Evolutionary conservation across 1,284 basidiomycete species (phyloP).

Genomic region (Inonotus obliquus): DNA sequence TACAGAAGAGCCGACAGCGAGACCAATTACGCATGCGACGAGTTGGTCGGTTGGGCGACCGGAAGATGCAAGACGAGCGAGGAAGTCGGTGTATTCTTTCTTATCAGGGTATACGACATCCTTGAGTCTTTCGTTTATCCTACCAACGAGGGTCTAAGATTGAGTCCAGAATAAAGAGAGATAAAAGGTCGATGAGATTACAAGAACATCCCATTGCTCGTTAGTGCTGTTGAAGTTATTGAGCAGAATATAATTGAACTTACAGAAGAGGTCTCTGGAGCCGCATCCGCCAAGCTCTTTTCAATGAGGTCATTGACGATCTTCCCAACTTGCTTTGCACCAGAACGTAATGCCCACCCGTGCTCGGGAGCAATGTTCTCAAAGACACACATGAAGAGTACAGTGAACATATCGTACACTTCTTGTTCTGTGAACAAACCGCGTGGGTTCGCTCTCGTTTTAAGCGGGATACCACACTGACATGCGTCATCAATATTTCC

Average conservation of each 20-base stretch:
- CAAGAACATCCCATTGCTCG: constrained; percentile 28
- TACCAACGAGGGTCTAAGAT: constrained; percentile 22
- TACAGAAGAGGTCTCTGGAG: constrained; percentile 14
- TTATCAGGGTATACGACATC: constrained; percentile 30
- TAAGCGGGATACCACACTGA: constrained; percentile 31
- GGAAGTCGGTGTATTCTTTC: constrained; percentile 40
- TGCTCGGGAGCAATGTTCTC: constrained; percentile 14
- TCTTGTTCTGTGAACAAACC: constrained; percentile 30
- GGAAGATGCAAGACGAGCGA: constrained; percentile 37
- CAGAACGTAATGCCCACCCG: constrained; percentile 17
- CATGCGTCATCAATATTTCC: neutral
- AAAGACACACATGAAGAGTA: constrained; percentile 26
- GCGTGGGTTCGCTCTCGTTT: constrained; percentile 29
- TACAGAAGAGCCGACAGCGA: constrained; percentile 43
- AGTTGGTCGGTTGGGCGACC: constrained; percentile 39
- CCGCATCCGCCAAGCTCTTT: constrained; percentile 18
- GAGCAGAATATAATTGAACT: neutral
- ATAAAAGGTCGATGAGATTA: constrained; percentile 17
- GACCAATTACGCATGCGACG: constrained; percentile 41
- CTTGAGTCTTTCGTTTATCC: constrained; percentile 15
- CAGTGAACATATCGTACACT: constrained; percentile 28
- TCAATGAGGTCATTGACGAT: constrained; percentile 19
- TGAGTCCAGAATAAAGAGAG: constrained; percentile 20
- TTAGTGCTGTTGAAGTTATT: neutral
- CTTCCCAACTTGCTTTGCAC: constrained; percentile 11